Base-by-base conservation (phyloP, 768 basidiomycete genomes). In the Pulveroboletus sp. region DNA sequence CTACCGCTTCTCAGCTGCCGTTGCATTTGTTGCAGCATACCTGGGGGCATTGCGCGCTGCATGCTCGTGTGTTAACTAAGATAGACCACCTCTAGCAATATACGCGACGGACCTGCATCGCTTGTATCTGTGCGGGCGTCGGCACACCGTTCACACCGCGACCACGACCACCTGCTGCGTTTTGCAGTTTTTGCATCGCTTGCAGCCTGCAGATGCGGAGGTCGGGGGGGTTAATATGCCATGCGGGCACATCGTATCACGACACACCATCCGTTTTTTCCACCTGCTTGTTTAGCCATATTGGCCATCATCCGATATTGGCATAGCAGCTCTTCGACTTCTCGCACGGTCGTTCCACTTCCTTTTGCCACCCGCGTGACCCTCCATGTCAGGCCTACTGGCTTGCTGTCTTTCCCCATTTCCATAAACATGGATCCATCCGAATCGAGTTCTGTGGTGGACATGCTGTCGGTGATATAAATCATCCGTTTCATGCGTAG, bases 301-400 rank as follows among this genome's bases (percentile, higher is more conserved):
- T 91, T 94, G 47, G 93, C 86, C 91, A 99, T 96, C 89, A 97
- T 94, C 40, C 91, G 82, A 61, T 97, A 96, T 71, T 99, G 96
- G 60, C 91, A 92, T 40, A 99, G 72, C 49, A 97, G 68, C 64
- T 99, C 95, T 67, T 99, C 96, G n/a, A 99, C 95, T 73, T 99
- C 96, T 53, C 92, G 79, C 26, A 99, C 90, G 58, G 83, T 89
- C 43, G 94, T 96, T 30, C 96, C 96, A 59, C 89, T 92, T 39
- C 96, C 96, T 53, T 82, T 78, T 3, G 96, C 96, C 18, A 99
- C 91, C 49, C 94, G 78, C 41, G 82, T 81, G 8, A 96, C 89
- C 43, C 94, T 81, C 84, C 86, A 89, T 57, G 94, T 96, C 54
- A 97, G 72, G n/a, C 82, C 88, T 7, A 77, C 72, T 4, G 91